Percentiles rank a stretch among this genome's conserved stretches.
Conservation (phyloP, 2,329 filamentous ascomycete species). For the Paecilomyces sp. region DNA sequence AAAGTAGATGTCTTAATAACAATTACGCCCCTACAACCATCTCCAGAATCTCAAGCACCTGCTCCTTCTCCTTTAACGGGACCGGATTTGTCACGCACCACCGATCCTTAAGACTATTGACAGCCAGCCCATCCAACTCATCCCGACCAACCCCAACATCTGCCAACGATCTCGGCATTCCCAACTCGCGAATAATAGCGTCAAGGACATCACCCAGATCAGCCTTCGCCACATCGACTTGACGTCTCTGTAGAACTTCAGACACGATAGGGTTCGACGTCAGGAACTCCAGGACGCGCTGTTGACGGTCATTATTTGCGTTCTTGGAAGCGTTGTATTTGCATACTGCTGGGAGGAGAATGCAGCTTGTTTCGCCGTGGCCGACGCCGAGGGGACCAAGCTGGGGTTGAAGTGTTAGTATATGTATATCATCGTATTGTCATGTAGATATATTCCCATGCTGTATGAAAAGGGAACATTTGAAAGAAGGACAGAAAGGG, state of each 20-base stretch:
- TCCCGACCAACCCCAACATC: slow-evolving; percentile 46
- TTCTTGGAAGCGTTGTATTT: slow-evolving; percentile 46
- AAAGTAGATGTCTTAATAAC: too few relatives aligned
- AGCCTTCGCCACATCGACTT: slow-evolving; percentile 15
- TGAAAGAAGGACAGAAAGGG: slow-evolving; percentile 4
- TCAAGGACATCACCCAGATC: slow-evolving; percentile 49
- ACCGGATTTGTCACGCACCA: slow-evolving; percentile 47
- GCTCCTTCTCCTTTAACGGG: slow-evolving; percentile 38
- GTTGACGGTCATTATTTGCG: slow-evolving; percentile 38
- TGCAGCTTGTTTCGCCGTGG: slow-evolving; percentile 55
- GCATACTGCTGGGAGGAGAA: slow-evolving; percentile 49
- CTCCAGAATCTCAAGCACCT: slow-evolving; percentile 48
- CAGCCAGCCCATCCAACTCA: slow-evolving; percentile 41
- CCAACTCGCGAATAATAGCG: slow-evolving; percentile 44
- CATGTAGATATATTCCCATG: background rate
- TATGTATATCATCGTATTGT: background rate
- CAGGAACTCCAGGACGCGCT: slow-evolving; percentile 32
- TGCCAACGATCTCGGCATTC: slow-evolving; percentile 47
- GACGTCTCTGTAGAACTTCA: slow-evolving; percentile 25
- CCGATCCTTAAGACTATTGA: slow-evolving; percentile 43
- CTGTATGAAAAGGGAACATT: too few relatives aligned
- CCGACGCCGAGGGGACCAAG: slow-evolving; percentile 50
- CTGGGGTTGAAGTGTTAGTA: slow-evolving; percentile 10
- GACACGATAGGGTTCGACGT: slow-evolving; percentile 30
- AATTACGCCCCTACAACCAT: slow-evolving; percentile 21